Percentiles rank a stretch among this genome's conserved stretches.
Evolutionary conservation across 2,329 filamentous ascomycete species (phyloP).

Genomic region (Chaetomium sp.): DNA sequence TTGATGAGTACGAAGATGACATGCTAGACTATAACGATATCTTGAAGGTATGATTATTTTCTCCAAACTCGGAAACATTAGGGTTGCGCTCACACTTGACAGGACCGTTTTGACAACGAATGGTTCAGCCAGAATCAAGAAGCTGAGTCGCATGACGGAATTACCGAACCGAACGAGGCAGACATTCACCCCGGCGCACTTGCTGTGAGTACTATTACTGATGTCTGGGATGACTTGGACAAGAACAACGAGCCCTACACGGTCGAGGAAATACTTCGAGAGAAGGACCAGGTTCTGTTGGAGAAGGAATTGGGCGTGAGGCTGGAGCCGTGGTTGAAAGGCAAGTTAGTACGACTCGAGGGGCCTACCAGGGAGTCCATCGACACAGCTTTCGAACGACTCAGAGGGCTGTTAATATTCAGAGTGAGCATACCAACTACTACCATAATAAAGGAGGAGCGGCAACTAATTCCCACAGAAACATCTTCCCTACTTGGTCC

Average conservation of each 20-base stretch:
- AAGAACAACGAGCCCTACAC: constrained; percentile 16
- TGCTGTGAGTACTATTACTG: not conserved
- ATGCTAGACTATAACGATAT: constrained; percentile 6
- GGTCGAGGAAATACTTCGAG: constrained; percentile 15
- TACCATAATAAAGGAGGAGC: not conserved
- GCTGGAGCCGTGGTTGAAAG: constrained; percentile 6
- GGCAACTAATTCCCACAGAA: constrained; percentile 9
- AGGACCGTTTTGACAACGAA: constrained; percentile 14
- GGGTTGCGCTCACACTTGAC: not conserved
- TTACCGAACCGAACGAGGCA: not conserved
- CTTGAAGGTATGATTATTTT: not conserved
- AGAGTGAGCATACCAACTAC: constrained; percentile 2
- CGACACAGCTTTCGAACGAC: constrained; percentile 19
- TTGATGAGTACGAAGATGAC: not conserved
- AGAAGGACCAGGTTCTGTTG: constrained; percentile 6
- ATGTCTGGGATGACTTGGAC: constrained; percentile 23
- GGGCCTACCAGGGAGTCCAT: constrained; percentile 8
- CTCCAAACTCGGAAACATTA: not conserved
- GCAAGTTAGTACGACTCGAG: constrained; percentile 14
- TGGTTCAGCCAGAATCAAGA: constrained; percentile 6
- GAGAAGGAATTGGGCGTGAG: constrained; percentile 5
- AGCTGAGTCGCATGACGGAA: not conserved
- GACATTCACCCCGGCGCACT: not conserved
- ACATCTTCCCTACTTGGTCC: not conserved
- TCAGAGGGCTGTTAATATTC: constrained; percentile 15